A percentile compares a stretch with the other conserved stretches of the same genome.
These are phyloP conservation scores for Lodderomyces orthopsilosis DNA, from an alignment of 1,139 yeast genomes.

Conservation along the genomic window DNA sequence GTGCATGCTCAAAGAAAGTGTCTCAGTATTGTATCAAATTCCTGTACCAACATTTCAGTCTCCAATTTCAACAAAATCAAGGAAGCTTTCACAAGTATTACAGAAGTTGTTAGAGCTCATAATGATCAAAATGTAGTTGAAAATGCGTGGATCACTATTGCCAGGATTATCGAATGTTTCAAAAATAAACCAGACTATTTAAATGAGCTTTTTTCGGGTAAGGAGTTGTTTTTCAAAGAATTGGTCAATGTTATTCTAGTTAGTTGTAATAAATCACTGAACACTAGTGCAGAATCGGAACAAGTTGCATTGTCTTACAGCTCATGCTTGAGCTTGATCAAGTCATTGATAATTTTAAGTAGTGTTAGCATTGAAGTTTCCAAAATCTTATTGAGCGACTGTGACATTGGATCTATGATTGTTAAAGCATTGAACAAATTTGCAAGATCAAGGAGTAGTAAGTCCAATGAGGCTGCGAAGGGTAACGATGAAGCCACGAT, in stretches of 20 bases:
- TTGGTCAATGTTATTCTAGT: conserved; percentile 25
- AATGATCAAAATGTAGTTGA: conserved; percentile 66
- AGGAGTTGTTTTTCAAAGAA: conserved; percentile 25
- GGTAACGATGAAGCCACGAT: conserved; percentile 7
- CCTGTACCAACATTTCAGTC: conserved; percentile 53
- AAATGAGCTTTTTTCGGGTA: conserved; percentile 42
- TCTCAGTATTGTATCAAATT: conserved; percentile 70
- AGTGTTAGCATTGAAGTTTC: conserved; percentile 43
- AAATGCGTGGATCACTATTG: conserved; percentile 64
- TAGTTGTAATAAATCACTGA: conserved; percentile 30
- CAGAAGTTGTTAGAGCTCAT: conserved; percentile 58
- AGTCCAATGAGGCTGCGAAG: neutral
- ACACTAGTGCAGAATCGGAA: conserved; percentile 13
- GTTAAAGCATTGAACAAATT: conserved; percentile 44
- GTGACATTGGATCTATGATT: conserved; percentile 42
- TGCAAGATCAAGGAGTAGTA: conserved; percentile 18
- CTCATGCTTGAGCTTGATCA: conserved; percentile 39
- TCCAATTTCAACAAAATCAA: conserved; percentile 47
- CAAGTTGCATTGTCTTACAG: conserved; percentile 27
- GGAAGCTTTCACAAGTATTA: conserved; percentile 60
- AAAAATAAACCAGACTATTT: conserved; percentile 42
- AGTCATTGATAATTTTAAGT: conserved; percentile 39
- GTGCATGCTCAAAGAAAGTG: conserved; percentile 88
- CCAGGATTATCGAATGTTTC: conserved; percentile 59
- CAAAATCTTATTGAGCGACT: conserved; percentile 33